Evolutionary conservation across 352 stramenopile species (phyloP), one percentile per base, ranked within the genome.

Genomic region (Phytophthora lateralis): DNA sequence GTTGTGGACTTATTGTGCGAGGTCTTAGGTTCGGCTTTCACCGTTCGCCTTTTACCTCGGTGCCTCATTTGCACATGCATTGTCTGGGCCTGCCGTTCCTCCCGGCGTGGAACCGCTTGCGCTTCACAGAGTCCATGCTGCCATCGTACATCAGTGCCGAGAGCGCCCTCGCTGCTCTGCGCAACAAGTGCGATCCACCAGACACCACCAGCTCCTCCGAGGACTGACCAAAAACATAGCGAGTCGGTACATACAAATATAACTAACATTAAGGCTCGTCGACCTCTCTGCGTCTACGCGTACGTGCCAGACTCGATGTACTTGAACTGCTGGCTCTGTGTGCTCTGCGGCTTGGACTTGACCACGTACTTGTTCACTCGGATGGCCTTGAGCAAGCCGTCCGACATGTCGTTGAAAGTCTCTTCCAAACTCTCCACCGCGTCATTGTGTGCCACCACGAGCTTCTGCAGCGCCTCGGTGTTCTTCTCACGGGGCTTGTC

Each of bases 291-390:
- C 30, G 21, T 67, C 35, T 76, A 76, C 27, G 85, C 60, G 58
- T 88, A 92, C 63, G 74, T 73, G 45, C 85, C 85, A n/a, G 83
- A 90, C 56, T 95, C 85, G 52, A 95, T 93, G 68, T 86, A 95
- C 63, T 91, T 91, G 73, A 91, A 95, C 60, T 90, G 80, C 39
- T 82, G 76, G 39, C 76, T 79, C 60, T 95, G 85, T 32, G 83
- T 92, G 60, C 80, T 89, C 66, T 76, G 75, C 17, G 83, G 78
- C 63, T 91, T 92, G 52, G 71, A 82, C 73, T 91, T 91, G 47
- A 85, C 80, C 48, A 89, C 78, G 64, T 93, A 95, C 67, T 93
- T 95, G 78, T 91, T 91, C 11, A 93, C 80, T 42, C 81, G 76
- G 50, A 95, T 90, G 29, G 80, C 75, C 68, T 95, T 95, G 47